These are phyloP conservation scores for Pleurotus platypus DNA, from an alignment of 768 basidiomycete genomes.

Conservation along the genomic window DNA sequence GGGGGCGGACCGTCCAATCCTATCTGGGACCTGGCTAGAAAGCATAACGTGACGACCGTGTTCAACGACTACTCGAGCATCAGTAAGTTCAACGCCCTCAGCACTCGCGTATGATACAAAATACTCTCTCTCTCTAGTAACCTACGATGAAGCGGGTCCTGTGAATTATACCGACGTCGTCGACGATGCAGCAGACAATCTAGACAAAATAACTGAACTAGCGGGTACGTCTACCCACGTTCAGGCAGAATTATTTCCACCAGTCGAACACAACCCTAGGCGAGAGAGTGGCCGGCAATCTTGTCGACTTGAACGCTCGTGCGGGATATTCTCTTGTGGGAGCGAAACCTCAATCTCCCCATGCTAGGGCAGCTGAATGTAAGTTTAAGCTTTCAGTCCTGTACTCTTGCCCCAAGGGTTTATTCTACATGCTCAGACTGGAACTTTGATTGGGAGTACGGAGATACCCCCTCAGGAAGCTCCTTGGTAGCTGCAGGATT, in stretches of 20 bases:
- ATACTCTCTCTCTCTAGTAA: constrained; percentile 29
- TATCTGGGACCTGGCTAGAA: constrained; percentile 52
- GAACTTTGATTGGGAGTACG: constrained; percentile 48
- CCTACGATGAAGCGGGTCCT: constrained; percentile 48
- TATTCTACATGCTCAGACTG: neutral
- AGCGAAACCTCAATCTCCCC: constrained; percentile 37
- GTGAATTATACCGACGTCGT: constrained; percentile 47
- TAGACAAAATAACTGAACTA: constrained; percentile 32
- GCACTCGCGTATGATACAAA: neutral
- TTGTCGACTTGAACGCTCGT: constrained; percentile 52
- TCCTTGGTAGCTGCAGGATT: constrained; percentile 64
- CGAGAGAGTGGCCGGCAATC: constrained; percentile 34
- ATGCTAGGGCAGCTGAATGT: constrained; percentile 55
- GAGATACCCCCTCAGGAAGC: constrained; percentile 58
- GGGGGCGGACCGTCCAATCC: constrained; percentile 54
- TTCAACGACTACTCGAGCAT: constrained; percentile 41
- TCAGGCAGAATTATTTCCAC: neutral
- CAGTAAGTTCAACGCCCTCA: constrained; percentile 29
- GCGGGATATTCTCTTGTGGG: constrained; percentile 53
- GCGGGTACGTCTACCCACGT: constrained; percentile 34
- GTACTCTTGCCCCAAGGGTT: neutral
- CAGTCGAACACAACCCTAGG: constrained; percentile 26
- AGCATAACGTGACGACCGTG: constrained; percentile 45
- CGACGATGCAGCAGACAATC: constrained; percentile 34
- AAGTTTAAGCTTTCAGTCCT: constrained; percentile 31